phyloP scores from a whole-genome alignment of 2,329 filamentous ascomycete genomes.

The Hypoxylon sp. region DNA sequence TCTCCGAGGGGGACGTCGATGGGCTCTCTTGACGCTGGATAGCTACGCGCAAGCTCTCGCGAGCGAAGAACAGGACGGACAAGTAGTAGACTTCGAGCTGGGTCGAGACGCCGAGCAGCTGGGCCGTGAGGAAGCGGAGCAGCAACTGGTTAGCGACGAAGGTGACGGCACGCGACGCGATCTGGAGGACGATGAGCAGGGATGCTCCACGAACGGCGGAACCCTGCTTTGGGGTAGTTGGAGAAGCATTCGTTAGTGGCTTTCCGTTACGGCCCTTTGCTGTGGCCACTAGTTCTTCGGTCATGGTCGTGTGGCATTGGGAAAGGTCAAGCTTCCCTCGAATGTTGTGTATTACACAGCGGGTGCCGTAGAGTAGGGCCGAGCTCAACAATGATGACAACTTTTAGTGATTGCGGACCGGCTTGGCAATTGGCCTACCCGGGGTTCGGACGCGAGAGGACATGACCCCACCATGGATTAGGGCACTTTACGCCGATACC shows the following conservation, averaged over 20 bases:
- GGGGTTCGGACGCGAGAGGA: conserved; percentile 7
- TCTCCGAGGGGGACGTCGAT: conserved; percentile 39
- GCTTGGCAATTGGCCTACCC: conserved; percentile 16
- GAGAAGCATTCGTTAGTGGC: conserved; percentile 2
- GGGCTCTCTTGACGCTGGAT: conserved; percentile 80
- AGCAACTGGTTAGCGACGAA: conserved; percentile 94
- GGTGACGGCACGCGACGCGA: conserved; percentile 88
- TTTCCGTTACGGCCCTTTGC: conserved; percentile 7
- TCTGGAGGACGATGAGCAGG: conserved; percentile 88
- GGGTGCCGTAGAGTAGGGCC: background rate
- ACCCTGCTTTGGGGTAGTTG: conserved; percentile 35
- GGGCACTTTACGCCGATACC: conserved; percentile 2
- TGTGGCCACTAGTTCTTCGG: conserved; percentile 6
- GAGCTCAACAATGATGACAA: conserved; percentile 11
- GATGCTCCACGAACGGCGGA: conserved; percentile 78
- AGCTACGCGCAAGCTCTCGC: conserved; percentile 92
- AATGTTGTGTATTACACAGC: conserved; percentile 3
- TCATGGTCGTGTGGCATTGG: conserved; percentile 18
- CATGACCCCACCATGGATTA: conserved; percentile 9
- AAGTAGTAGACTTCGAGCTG: conserved; percentile 95
- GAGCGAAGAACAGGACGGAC: conserved; percentile 92
- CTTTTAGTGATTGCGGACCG: conserved; percentile 18
- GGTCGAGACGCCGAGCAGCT: conserved; percentile 85
- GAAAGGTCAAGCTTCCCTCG: conserved; percentile 4
- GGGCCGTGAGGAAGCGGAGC: conserved; percentile 87